A percentile compares a stretch with the other conserved stretches of the same genome.
phyloP scores from a whole-genome alignment of 2,329 filamentous ascomycete species.

The Cordyceps militaris region DNA sequence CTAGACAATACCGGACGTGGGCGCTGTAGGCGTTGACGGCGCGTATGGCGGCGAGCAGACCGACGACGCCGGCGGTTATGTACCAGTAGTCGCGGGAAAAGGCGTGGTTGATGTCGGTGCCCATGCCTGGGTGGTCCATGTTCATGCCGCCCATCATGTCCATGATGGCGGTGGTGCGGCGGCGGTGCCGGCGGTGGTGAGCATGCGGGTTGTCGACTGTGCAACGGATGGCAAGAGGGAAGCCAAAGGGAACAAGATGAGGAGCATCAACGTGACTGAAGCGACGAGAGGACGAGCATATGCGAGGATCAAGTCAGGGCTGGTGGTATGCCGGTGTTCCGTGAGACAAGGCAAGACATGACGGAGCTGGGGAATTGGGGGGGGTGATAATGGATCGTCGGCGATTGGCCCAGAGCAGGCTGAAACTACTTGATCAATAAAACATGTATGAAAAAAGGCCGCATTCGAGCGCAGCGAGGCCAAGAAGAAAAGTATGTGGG shows the following conservation, averaged over 20 bases:
- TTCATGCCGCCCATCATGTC: slow-evolving; percentile 25
- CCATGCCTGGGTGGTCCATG: slow-evolving; percentile 28
- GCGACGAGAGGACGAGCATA: not conserved
- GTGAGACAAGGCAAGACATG: not conserved
- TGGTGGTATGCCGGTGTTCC: no score
- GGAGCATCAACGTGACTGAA: not conserved
- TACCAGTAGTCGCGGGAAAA: slow-evolving; percentile 55
- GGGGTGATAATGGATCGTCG: not conserved
- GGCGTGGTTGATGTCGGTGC: slow-evolving; percentile 39
- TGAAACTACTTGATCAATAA: not conserved
- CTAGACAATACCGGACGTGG: slow-evolving; percentile 30
- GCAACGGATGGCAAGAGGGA: not conserved
- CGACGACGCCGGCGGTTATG: slow-evolving; percentile 43
- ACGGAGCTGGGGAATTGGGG: not conserved
- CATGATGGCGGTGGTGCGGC: slow-evolving; percentile 14
- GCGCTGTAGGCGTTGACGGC: slow-evolving; percentile 37
- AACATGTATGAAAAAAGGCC: not conserved
- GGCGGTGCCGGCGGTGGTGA: not conserved
- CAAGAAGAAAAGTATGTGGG: not conserved
- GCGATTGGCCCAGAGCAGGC: not conserved
- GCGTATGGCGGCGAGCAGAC: slow-evolving; percentile 33
- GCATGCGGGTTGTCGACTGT: not conserved
- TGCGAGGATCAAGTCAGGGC: not conserved
- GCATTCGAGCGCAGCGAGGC: slow-evolving; percentile 1
- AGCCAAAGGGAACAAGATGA: not conserved